Percentiles rank a stretch among this genome's conserved stretches.
Evolutionary conservation across 2,329 filamentous ascomycete genomes (phyloP).

Genomic region (Aspergillus brunneoviolaceus): DNA sequence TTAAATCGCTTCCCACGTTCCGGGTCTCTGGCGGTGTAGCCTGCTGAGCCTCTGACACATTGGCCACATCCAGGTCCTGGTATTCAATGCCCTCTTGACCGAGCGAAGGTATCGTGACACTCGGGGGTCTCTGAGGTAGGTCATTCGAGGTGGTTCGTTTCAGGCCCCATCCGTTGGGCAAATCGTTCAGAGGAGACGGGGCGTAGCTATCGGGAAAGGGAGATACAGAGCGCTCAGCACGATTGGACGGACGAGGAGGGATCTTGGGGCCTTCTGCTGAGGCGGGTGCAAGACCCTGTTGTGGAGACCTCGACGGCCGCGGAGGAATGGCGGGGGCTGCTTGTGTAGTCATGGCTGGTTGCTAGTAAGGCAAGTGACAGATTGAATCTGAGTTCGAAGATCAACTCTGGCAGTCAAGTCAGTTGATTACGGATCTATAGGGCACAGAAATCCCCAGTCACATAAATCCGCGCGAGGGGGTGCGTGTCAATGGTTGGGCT

Average conservation of each 20-base stretch:
- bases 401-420: slow-evolving; percentile 1
- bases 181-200: slow-evolving; percentile 81
- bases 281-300: slow-evolving; percentile 41
- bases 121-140: slow-evolving; percentile 61
- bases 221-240: slow-evolving; percentile 71
- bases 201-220: slow-evolving; percentile 77
- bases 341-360: slow-evolving; percentile 39
- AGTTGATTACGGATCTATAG: not conserved
- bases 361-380: not conserved
- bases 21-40: slow-evolving; percentile 69
- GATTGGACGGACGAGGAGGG: slow-evolving; percentile 72
- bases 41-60: slow-evolving; percentile 43
- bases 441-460: not conserved
- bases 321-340: slow-evolving; percentile 61
- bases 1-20: slow-evolving; percentile 75
- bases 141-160: slow-evolving; percentile 37
- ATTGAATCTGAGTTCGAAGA: slow-evolving; percentile 3
- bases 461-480: not conserved
- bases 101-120: slow-evolving; percentile 78
- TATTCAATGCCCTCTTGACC: slow-evolving; percentile 92
- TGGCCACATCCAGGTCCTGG: slow-evolving; percentile 57
- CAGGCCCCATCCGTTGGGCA: slow-evolving; percentile 43
- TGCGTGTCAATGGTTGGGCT: not conserved
- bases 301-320: slow-evolving; percentile 57
- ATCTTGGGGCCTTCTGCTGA: slow-evolving; percentile 63